Percentiles rank a stretch among this genome's conserved stretches.
Conservation (phyloP, 495 filamentous ascomycete species). For the Rostrohypoxylon terebratum region DNA sequence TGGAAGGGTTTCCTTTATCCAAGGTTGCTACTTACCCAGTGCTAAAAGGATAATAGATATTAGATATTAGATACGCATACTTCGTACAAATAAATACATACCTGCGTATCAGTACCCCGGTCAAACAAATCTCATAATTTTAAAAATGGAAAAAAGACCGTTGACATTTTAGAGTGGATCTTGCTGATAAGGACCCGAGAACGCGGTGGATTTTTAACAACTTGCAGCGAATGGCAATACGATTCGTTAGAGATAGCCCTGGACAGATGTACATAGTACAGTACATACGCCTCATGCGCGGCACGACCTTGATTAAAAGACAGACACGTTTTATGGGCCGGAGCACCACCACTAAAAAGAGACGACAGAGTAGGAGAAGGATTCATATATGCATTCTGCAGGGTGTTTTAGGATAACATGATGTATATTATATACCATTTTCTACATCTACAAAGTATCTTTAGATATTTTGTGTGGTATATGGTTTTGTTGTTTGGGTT, state of each 20-base stretch:
- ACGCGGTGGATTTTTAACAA: slow-evolving; percentile 30
- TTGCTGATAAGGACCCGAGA: slow-evolving; percentile 45
- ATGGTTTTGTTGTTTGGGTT: neutral
- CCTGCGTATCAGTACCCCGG: slow-evolving; percentile 29
- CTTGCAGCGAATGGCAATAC: slow-evolving; percentile 10
- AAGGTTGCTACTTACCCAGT: neutral
- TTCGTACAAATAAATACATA: slow-evolving; percentile 23
- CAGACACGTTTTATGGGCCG: slow-evolving; percentile 20
- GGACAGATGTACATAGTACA: too few relatives aligned
- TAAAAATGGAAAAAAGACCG: slow-evolving; percentile 26
- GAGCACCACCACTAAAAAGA: slow-evolving; percentile 40
- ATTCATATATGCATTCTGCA: slow-evolving; percentile 30
- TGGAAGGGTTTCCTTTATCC: neutral
- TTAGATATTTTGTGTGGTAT: neutral
- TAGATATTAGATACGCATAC: too few relatives aligned
- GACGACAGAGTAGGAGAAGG: slow-evolving; percentile 22
- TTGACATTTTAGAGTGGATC: slow-evolving; percentile 38
- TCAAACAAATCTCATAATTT: slow-evolving; percentile 19
- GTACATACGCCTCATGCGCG: too few relatives aligned
- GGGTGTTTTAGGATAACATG: neutral
- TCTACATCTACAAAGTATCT: too few relatives aligned
- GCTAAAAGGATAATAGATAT: too few relatives aligned
- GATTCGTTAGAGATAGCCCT: slow-evolving; percentile 28
- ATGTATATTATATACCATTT: neutral
- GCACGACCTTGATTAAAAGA: neutral